Percentiles rank a stretch among this genome's conserved stretches.
Evolutionary conservation across 495 filamentous ascomycete species (phyloP).

Genomic region (Chaetomidium leptoderma): DNA sequence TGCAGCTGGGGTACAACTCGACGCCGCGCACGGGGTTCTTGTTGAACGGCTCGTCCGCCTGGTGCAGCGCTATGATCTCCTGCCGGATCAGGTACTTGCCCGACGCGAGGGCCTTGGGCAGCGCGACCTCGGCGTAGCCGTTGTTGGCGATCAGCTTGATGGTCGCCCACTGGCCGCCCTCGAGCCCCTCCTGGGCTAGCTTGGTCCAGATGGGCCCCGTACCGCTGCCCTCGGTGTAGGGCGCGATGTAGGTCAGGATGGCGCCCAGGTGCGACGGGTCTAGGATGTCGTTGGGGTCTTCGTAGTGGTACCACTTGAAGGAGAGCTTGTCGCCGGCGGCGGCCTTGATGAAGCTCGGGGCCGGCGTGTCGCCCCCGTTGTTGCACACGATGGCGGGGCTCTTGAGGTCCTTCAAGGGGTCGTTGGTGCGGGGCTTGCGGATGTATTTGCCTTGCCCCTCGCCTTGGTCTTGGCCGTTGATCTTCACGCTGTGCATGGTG

Average conservation of each 20-base stretch:
- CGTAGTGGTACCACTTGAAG: conserved; percentile 46
- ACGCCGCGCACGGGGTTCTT: conserved; percentile 31
- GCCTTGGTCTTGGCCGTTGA: conserved; percentile 45
- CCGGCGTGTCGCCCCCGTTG: conserved; percentile 30
- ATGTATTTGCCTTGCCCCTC: conserved; percentile 37
- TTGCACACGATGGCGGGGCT: conserved; percentile 42
- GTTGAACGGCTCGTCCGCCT: conserved; percentile 35
- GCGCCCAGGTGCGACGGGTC: conserved; percentile 46
- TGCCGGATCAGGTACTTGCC: conserved; percentile 42
- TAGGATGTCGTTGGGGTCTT: conserved; percentile 43
- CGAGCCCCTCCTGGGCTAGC: conserved; percentile 43
- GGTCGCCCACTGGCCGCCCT: conserved; percentile 34
- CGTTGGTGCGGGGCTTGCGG: conserved; percentile 31
- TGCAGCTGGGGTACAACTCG: conserved; percentile 41
- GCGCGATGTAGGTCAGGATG: conserved; percentile 46
- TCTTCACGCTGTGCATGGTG: conserved; percentile 36
- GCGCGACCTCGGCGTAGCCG: conserved; percentile 42
- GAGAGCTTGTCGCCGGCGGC: conserved; percentile 37
- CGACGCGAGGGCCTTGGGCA: conserved; percentile 31
- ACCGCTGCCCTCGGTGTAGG: conserved; percentile 33
- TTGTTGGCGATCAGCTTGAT: conserved; percentile 41
- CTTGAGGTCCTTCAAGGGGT: conserved; percentile 36
- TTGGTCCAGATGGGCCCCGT: conserved; percentile 45
- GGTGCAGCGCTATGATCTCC: conserved; percentile 41
- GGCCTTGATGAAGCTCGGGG: conserved; percentile 35